Percentiles rank a stretch among this genome's conserved stretches.
Evolutionary conservation across 176 grass and related monocot species (phyloP).

Genomic region (Eremochloa ophiuroides): DNA sequence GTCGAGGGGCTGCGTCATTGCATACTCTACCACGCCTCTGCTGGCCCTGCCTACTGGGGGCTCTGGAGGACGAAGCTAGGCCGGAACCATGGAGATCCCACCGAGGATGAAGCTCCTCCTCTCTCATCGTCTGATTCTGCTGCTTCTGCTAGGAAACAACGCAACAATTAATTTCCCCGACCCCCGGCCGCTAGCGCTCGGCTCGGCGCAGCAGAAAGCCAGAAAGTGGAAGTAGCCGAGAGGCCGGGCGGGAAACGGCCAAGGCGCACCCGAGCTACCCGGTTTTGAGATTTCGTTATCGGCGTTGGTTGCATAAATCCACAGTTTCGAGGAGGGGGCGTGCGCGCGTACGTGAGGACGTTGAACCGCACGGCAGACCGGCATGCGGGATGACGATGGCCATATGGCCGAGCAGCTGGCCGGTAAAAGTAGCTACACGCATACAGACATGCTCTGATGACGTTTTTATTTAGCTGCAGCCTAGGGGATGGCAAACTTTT

Average conservation of each 20-base stretch:
- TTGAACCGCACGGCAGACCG: constrained; percentile 23
- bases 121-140: background rate
- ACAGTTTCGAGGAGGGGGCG: constrained; percentile 19
- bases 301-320: constrained; percentile 6
- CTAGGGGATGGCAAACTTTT: too few relatives aligned
- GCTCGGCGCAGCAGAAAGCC: background rate
- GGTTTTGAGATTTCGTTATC: constrained; percentile 23
- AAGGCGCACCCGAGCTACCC: background rate
- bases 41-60: too few relatives aligned
- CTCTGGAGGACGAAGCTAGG: too few relatives aligned
- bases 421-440: background rate
- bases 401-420: background rate
- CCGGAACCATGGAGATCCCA: background rate
- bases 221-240: too few relatives aligned
- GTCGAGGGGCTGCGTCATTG: constrained; percentile 14
- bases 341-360: constrained; percentile 6
- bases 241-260: constrained; percentile 8
- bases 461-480: background rate
- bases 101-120: background rate
- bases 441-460: background rate
- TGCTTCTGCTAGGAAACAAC: background rate
- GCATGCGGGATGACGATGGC: background rate
- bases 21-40: constrained; percentile 18
- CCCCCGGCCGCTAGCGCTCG: background rate
- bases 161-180: background rate